Evolutionary conservation across 2,329 filamentous ascomycete species (phyloP).

Genomic region (Lasiodiplodia sp.): DNA sequence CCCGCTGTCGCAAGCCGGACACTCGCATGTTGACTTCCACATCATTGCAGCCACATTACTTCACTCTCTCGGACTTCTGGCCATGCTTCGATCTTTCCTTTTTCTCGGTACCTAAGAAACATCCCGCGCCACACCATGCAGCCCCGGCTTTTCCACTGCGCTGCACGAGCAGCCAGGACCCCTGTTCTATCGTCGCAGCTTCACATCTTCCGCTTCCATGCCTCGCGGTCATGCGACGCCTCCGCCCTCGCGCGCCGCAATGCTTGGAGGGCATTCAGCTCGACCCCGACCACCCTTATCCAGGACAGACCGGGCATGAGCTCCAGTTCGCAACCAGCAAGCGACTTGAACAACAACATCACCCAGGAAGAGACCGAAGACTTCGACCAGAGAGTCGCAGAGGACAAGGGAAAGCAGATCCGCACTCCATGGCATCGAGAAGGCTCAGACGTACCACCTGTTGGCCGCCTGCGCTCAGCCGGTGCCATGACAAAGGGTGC

Average conservation of each 20-base stretch:
- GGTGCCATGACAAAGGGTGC: constrained; percentile 70
- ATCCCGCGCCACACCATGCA: constrained; percentile 2
- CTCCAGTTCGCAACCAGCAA: constrained; percentile 47
- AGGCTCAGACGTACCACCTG: constrained; percentile 65
- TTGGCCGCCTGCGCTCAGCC: constrained; percentile 58
- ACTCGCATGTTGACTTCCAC: neutral
- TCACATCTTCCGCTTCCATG: neutral
- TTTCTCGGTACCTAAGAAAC: neutral
- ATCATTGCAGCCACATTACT: neutral
- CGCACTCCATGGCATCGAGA: constrained; percentile 72
- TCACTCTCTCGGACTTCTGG: neutral
- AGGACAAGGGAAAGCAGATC: constrained; percentile 63
- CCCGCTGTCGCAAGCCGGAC: neutral
- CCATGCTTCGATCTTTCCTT: neutral
- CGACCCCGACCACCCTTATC: neutral
- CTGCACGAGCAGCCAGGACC: constrained; percentile 14
- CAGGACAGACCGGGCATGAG: constrained; percentile 31
- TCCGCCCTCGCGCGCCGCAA: neutral
- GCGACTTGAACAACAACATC: constrained; percentile 53
- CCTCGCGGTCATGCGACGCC: neutral
- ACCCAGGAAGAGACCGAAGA: constrained; percentile 55
- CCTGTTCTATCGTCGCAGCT: constrained; percentile 1
- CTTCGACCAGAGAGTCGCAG: constrained; percentile 51
- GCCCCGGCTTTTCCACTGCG: constrained; percentile 13
- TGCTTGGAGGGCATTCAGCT: neutral